Evolutionary conservation across 2,329 filamentous ascomycete genomes (phyloP).

Genomic region (Botryotinia globosa): DNA sequence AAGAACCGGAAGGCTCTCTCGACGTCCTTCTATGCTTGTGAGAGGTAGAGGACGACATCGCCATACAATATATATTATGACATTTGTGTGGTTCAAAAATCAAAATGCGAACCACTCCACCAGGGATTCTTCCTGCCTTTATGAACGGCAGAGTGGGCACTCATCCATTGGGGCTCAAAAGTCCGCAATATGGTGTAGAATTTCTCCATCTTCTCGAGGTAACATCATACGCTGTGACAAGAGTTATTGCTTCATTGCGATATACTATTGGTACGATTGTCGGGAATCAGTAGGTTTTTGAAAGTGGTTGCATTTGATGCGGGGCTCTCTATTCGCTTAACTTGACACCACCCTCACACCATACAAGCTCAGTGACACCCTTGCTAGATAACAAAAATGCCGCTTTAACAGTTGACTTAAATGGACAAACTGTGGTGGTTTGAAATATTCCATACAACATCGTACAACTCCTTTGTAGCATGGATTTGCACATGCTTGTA

Average conservation of each 20-base stretch:
- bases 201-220: not conserved
- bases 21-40: not conserved
- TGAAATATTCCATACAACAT: not conserved
- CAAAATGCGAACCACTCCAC: not conserved
- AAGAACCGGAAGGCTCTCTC: not conserved
- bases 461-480: not conserved
- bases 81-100: not conserved
- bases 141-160: not conserved
- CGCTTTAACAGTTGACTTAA: not conserved
- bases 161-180: not conserved
- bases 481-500: constrained; percentile 1
- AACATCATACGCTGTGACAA: not conserved
- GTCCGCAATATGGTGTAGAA: not conserved
- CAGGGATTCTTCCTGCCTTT: not conserved
- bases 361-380: not conserved
- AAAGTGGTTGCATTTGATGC: not conserved
- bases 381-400: not conserved
- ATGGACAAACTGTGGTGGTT: not conserved
- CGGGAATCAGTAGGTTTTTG: not conserved
- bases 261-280: not conserved
- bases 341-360: not conserved
- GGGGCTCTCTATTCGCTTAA: not conserved
- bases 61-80: not conserved
- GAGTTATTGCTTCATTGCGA: not conserved
- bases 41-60: not conserved